Conservation (phyloP, 1,284 basidiomycete species). For the Bjerkandera adusta region DNA sequence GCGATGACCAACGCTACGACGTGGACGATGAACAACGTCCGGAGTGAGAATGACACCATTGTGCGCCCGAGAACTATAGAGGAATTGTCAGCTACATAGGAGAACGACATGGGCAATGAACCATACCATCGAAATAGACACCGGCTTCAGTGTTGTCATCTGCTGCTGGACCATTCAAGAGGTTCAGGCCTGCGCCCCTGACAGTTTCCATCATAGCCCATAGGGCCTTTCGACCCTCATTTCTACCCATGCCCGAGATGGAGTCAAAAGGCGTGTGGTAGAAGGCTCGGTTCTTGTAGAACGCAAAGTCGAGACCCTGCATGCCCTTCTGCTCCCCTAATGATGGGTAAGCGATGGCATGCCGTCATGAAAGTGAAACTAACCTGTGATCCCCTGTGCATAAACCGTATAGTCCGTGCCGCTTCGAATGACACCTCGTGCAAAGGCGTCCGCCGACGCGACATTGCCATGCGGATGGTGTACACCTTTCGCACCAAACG, state of each 20-base stretch:
- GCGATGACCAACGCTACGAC: conserved; percentile 59
- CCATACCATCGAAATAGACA: conserved; percentile 75
- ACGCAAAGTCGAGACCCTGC: conserved; percentile 69
- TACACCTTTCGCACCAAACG: conserved; percentile 41
- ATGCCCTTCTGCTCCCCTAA: conserved; percentile 37
- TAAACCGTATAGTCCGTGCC: conserved; percentile 70
- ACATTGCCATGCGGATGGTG: conserved; percentile 69
- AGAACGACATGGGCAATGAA: neutral
- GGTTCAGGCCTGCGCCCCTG: conserved; percentile 47
- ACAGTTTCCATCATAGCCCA: conserved; percentile 75
- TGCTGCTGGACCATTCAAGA: conserved; percentile 42
- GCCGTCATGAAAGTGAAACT: neutral
- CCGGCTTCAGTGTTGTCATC: conserved; percentile 32
- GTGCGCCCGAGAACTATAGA: conserved; percentile 56
- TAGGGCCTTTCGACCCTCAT: conserved; percentile 50
- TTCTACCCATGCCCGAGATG: conserved; percentile 45
- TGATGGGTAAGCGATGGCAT: neutral
- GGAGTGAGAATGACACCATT: conserved; percentile 53
- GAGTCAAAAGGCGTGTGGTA: conserved; percentile 73
- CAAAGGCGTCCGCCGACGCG: conserved; percentile 61
- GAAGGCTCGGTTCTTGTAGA: conserved; percentile 62
- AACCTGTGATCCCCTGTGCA: conserved; percentile 20
- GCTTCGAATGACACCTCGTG: conserved; percentile 56
- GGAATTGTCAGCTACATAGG: neutral
- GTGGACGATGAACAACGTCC: conserved; percentile 52